Evolutionary conservation across 129 eudicot genomes (phyloP).

Genomic region (Rutidosis leptorrhynchoides): DNA sequence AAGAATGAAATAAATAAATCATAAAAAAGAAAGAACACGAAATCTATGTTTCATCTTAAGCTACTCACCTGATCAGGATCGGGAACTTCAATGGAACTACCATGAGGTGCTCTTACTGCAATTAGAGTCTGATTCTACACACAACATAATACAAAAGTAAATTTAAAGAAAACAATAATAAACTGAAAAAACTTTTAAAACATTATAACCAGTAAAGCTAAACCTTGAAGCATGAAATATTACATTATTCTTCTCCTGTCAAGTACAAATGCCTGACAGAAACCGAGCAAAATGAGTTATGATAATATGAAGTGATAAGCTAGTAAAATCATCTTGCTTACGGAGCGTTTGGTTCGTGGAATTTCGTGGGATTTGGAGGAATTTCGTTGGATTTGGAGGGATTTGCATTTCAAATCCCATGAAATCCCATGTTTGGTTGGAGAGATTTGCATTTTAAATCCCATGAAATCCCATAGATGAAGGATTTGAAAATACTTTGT

Average conservation of each 20-base stretch:
- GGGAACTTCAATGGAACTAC: constrained; percentile 71
- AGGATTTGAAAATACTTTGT: no score
- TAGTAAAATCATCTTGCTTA: no score
- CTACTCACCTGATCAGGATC: constrained; percentile 72
- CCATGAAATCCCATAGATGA: no score
- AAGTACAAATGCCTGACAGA: constrained; percentile 60
- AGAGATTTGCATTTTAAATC: no score
- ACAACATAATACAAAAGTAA: not conserved
- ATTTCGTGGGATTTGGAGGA: no score
- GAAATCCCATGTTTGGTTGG: no score
- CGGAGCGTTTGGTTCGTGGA: no score
- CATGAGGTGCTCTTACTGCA: constrained; percentile 64
- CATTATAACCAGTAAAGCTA: not conserved
- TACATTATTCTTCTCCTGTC: constrained; percentile 56
- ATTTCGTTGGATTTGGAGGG: no score
- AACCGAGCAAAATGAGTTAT: no score
- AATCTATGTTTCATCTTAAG: constrained; percentile 7
- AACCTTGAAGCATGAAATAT: constrained; percentile 66
- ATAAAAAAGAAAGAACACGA: not conserved
- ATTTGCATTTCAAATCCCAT: no score
- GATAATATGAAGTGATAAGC: no score
- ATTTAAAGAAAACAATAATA: not conserved
- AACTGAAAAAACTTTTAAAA: not conserved
- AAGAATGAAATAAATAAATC: not conserved
- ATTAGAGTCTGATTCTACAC: constrained; percentile 62